A percentile compares a stretch with the other conserved stretches of the same genome.
These are phyloP conservation scores for Blastobotrys terrestris DNA, from an alignment of 805 yeast species.

Conservation along the genomic window DNA sequence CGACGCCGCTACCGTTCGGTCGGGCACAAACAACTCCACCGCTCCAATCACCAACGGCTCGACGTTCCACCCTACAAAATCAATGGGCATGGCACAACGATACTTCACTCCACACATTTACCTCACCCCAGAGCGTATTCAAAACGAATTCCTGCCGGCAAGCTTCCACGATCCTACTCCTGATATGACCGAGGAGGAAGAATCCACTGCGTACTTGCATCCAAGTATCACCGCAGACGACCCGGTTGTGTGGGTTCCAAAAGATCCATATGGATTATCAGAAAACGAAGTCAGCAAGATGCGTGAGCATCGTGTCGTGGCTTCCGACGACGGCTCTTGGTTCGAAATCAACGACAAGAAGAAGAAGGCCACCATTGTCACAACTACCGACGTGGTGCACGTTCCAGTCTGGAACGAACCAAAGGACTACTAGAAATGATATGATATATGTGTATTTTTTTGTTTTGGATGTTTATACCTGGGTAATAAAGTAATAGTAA, in stretches of 20 bases:
- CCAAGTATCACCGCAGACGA: constrained; percentile 67
- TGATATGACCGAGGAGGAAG: constrained; percentile 34
- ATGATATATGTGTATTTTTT: not conserved
- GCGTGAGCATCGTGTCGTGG: constrained; percentile 44
- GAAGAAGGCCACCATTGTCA: constrained; percentile 42
- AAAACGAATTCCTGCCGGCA: constrained; percentile 23
- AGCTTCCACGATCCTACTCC: constrained; percentile 26
- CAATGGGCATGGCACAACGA: constrained; percentile 32
- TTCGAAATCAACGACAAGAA: constrained; percentile 36
- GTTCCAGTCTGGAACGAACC: constrained; percentile 20
- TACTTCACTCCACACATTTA: constrained; percentile 53
- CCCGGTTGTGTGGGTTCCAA: constrained; percentile 89
- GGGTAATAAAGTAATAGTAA: not conserved
- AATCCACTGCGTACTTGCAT: constrained; percentile 63
- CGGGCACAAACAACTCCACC: constrained; percentile 9
- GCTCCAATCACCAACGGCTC: not conserved
- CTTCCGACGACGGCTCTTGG: constrained; percentile 62
- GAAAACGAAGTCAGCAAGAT: constrained; percentile 50
- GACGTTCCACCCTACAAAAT: not conserved
- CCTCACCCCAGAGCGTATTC: constrained; percentile 33
- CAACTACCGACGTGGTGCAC: constrained; percentile 21
- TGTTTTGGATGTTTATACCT: not conserved
- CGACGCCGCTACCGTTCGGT: not conserved
- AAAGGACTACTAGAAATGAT: constrained; percentile 13
- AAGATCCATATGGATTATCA: constrained; percentile 81